phyloP scores from a whole-genome alignment of 257 asterid genomes.

The Craterostigma plantagineum region DNA sequence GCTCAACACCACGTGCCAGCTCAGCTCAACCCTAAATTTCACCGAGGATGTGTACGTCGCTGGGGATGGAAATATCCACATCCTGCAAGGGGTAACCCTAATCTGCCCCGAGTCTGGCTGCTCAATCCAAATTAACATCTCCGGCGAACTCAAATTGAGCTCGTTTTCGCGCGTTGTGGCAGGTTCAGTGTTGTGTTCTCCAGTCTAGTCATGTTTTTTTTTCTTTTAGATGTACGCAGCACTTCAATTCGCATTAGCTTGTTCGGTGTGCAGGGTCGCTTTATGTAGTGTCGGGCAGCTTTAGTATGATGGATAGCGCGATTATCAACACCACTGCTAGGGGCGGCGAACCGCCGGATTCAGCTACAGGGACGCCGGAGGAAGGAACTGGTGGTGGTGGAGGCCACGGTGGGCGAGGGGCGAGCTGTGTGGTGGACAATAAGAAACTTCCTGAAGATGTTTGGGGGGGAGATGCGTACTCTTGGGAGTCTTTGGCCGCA shows the following conservation, averaged over 20 bases:
- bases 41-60: slow-evolving; percentile 53
- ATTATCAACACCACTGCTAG: slow-evolving; percentile 64
- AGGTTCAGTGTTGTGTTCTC: no score
- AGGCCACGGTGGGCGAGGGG: slow-evolving; percentile 96
- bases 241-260: no score
- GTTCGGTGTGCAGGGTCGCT: slow-evolving; percentile 55
- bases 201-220: no score
- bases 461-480: slow-evolving; percentile 95
- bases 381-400: slow-evolving; percentile 92
- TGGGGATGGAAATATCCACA: slow-evolving; percentile 72
- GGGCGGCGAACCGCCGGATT: slow-evolving; percentile 73
- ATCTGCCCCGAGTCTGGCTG: slow-evolving; percentile 63
- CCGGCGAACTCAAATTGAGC: slow-evolving; percentile 58
- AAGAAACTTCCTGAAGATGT: slow-evolving; percentile 73
- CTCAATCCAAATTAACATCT: slow-evolving; percentile 46
- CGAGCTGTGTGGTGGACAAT: slow-evolving; percentile 54
- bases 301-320: slow-evolving; percentile 42
- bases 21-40: slow-evolving; percentile 58
- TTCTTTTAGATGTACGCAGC: no score
- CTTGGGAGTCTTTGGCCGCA: slow-evolving; percentile 56
- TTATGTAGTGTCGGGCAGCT: slow-evolving; percentile 52
- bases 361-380: slow-evolving; percentile 92
- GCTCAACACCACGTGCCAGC: slow-evolving; percentile 66
- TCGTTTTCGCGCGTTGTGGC: slow-evolving; percentile 36
- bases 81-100: slow-evolving; percentile 51